Conservation (phyloP, 768 basidiomycete genomes). For the Tylopilus vinaceipallidus region DNA sequence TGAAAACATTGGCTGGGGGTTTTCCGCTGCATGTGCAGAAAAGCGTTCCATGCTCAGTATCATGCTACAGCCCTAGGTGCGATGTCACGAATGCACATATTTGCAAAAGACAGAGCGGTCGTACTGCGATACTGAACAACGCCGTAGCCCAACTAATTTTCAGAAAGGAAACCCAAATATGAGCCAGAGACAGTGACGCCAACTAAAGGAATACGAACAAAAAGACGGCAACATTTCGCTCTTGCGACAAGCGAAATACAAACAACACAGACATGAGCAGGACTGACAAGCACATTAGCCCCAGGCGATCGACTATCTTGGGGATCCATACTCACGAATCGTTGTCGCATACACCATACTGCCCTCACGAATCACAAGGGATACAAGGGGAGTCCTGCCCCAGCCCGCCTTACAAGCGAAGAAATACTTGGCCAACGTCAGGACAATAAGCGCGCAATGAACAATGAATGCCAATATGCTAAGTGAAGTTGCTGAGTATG, state of each 20-base stretch:
- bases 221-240: neutral
- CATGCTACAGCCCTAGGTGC: conserved; percentile 24
- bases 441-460: conserved; percentile 14
- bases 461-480: conserved; percentile 15
- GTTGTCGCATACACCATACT: conserved; percentile 8
- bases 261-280: conserved; percentile 1
- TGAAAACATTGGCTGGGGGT: conserved; percentile 5
- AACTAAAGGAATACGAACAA: conserved; percentile 10
- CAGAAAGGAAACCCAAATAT: neutral
- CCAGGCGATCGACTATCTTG: neutral
- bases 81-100: neutral
- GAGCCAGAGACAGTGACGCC: neutral
- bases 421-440: conserved; percentile 22
- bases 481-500: neutral
- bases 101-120: neutral
- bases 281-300: conserved; percentile 2
- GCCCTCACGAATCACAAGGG: conserved; percentile 18
- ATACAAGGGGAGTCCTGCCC: conserved; percentile 20
- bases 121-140: conserved; percentile 14
- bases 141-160: conserved; percentile 14
- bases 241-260: neutral
- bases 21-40: too few species aligned
- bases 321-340: conserved; percentile 8
- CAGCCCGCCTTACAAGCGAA: conserved; percentile 12
- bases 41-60: conserved; percentile 26